Percentiles rank a stretch among this genome's conserved stretches.
Conservation (phyloP, 306 rosid species). For the Medicago arabica region DNA sequence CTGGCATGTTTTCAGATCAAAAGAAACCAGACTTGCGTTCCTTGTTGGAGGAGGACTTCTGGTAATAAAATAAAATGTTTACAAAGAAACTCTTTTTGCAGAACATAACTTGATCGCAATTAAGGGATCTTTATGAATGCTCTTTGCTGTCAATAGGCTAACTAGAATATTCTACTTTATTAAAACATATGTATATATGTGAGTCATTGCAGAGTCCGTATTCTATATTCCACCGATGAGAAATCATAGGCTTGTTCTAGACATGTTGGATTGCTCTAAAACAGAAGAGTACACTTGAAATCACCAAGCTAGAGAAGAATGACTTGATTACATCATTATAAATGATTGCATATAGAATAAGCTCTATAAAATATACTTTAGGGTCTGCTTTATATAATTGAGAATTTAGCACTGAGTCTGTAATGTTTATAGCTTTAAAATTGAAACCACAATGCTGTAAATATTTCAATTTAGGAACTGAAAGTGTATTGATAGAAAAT, state of each 20-base stretch:
- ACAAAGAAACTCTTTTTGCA: background rate
- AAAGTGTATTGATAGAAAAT: background rate
- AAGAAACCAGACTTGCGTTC: conserved; percentile 88
- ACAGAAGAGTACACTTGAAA: conserved; percentile 24
- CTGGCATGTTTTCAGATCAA: conserved; percentile 64
- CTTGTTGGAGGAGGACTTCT: conserved; percentile 83
- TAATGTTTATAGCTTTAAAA: conserved; percentile 12
- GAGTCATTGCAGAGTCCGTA: conserved; percentile 8
- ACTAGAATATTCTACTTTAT: conserved; percentile 5
- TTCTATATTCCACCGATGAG: background rate
- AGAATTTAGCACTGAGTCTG: background rate
- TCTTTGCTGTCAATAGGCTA: conserved; percentile 25
- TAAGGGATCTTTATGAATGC: conserved; percentile 26
- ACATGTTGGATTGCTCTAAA: conserved; percentile 12
- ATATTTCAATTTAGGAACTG: conserved; percentile 15
- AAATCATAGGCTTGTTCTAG: conserved; percentile 23
- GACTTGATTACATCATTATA: conserved; percentile 23
- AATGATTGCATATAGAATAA: conserved; percentile 10
- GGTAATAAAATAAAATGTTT: conserved; percentile 54
- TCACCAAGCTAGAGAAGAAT: background rate
- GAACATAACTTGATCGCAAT: conserved; percentile 6
- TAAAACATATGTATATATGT: background rate
- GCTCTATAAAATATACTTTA: background rate
- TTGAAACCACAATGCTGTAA: conserved; percentile 13
- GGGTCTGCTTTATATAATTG: conserved; percentile 7